A percentile compares a stretch with the other conserved stretches of the same genome.
Evolutionary conservation across 768 basidiomycete genomes (phyloP).

Genomic region (Amanita phalloides): DNA sequence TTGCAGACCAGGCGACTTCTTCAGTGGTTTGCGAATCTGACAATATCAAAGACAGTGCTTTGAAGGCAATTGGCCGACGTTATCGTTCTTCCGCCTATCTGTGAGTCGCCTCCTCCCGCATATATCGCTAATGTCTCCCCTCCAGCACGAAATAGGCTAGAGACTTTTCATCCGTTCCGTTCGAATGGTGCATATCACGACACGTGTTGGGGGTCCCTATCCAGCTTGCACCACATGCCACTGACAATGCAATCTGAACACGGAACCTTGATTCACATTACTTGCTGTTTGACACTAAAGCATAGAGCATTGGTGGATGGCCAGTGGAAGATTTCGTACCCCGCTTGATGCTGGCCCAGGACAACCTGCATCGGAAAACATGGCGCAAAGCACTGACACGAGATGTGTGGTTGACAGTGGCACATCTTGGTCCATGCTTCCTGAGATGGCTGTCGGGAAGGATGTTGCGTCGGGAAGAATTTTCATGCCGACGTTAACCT

Average conservation of each 20-base stretch:
- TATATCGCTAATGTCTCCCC: background rate
- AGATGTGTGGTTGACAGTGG: slow-evolving; percentile 99
- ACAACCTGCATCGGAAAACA: slow-evolving; percentile 22
- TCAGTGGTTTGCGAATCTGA: slow-evolving; percentile 96
- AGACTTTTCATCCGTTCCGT: slow-evolving; percentile 78
- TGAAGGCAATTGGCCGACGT: slow-evolving; percentile 55
- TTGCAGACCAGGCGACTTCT: slow-evolving; percentile 50
- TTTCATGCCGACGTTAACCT: slow-evolving; percentile 77
- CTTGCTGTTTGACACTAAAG: slow-evolving; percentile 58
- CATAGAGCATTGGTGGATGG: slow-evolving; percentile 86
- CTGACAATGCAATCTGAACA: slow-evolving; percentile 51
- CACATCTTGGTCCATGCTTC: slow-evolving; percentile 81
- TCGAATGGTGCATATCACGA: slow-evolving; percentile 99
- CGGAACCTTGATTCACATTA: slow-evolving; percentile 65
- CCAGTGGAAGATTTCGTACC: slow-evolving; percentile 76
- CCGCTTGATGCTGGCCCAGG: slow-evolving; percentile 39
- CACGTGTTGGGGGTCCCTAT: slow-evolving; percentile 91
- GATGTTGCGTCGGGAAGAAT: slow-evolving; percentile 16
- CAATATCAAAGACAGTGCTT: slow-evolving; percentile 66
- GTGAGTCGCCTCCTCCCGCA: slow-evolving; percentile 27
- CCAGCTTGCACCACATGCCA: slow-evolving; percentile 64
- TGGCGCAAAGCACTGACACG: slow-evolving; percentile 84
- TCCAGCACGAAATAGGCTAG: slow-evolving; percentile 78
- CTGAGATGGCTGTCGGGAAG: slow-evolving; percentile 24
- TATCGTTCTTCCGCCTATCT: slow-evolving; percentile 69